Base-by-base conservation (phyloP, 106 monocot species). In the Chionographis japonica region DNA sequence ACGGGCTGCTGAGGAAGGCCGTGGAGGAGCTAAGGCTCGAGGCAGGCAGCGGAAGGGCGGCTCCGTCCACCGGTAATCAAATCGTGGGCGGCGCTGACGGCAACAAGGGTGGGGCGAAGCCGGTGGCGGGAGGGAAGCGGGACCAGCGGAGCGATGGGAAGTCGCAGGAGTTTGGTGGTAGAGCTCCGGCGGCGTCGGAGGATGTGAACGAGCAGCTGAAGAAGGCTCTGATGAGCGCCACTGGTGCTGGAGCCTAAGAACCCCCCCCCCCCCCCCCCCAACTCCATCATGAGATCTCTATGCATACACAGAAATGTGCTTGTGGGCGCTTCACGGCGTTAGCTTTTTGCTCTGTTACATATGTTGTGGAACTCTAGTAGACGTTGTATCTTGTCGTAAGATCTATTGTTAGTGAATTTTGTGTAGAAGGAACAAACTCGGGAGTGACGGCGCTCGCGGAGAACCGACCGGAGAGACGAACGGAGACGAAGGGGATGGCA, bases 191-290 rank as follows among this genome's bases (percentile, higher is more conserved):
- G 39, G 18, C 20, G 53, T 2, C 50, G 3, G 66, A 54, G 50
- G 81, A 71, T 3, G 75, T 59, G 37, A 54, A 52, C 35, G 75
- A 83, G 68, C 78, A 79, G 83, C 43, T 83, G 52, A 78, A 62
- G 67, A 83, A 75, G 74, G 78, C 75, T 13, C 17, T 79, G 71
- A 54, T 54, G 78, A 52, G 66, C 11, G 65, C 61, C 13, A 37
- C 13, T 13, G 55, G 70, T 4, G 27, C 19, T 18, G 56, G 56
- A 46, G 9, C 2, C 46, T 46, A 46, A 27, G 1, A 27, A 27
- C 0, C 27, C 27, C 27, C 27, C 27, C 27, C 0, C 0, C 27
- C 1, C 27, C 0, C 27, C 27, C 27, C 27, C 27, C 27, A 27
- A 27, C 27, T 27, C 27, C 27, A 27, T 27, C 27, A 0, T 27